A percentile compares a stretch with the other conserved stretches of the same genome.
Conservation (phyloP, 331 rosid species). For the Erythrophleum ivorense region DNA sequence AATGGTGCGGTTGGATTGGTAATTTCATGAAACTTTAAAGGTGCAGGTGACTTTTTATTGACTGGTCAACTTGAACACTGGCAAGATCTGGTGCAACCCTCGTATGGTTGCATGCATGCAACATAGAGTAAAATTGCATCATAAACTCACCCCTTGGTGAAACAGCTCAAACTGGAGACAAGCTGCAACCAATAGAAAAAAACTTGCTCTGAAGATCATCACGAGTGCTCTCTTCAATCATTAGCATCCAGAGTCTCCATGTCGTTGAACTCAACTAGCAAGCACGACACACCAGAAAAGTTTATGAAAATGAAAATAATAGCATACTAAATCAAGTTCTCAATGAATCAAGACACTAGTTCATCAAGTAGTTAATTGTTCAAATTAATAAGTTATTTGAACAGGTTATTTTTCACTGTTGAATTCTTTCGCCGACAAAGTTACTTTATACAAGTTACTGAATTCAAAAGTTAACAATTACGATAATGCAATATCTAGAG, state of each 20-base stretch:
- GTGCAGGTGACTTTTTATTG: too few species aligned
- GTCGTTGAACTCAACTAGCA: not conserved
- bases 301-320: not conserved
- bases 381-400: not conserved
- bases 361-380: not conserved
- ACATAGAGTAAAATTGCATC: not conserved
- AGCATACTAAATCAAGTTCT: not conserved
- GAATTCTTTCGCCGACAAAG: not conserved
- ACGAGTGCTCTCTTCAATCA: not conserved
- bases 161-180: not conserved
- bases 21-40: too few species aligned
- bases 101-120: too few species aligned
- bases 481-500: not conserved
- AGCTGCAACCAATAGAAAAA: not conserved
- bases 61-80: too few species aligned
- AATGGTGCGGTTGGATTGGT: too few species aligned
- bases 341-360: not conserved
- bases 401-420: not conserved
- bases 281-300: slow-evolving; percentile 5
- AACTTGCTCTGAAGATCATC: not conserved
- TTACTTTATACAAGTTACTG: not conserved
- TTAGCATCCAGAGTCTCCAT: not conserved
- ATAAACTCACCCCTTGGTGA: not conserved
- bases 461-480: not conserved
- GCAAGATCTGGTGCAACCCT: not conserved